Conservation (phyloP, 805 yeast genomes). For the Yarrowia sp. region DNA sequence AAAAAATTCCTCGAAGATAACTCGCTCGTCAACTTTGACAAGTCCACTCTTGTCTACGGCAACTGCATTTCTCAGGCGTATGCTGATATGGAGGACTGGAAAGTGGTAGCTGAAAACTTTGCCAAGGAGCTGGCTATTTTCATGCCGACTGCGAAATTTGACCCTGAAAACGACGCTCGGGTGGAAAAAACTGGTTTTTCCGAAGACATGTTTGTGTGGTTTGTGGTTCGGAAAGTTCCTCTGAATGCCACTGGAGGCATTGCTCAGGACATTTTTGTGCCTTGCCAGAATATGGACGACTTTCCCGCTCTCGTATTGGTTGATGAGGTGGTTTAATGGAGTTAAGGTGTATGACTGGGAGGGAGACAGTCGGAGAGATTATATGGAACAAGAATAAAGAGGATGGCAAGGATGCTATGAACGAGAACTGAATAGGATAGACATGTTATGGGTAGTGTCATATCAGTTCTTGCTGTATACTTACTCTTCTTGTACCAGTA, state of each 20-base stretch:
- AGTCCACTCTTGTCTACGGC: slow-evolving; percentile 2
- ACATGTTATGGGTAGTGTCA: no score
- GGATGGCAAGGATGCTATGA: no score
- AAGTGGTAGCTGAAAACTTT: neutral
- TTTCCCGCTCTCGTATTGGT: slow-evolving; percentile 10
- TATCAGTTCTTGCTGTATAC: no score
- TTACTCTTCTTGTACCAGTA: no score
- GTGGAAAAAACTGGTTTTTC: neutral
- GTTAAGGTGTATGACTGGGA: no score
- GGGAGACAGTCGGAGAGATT: no score
- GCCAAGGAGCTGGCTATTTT: slow-evolving; percentile 21
- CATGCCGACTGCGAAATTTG: slow-evolving; percentile 18
- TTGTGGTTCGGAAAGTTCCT: neutral
- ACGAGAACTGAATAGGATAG: no score
- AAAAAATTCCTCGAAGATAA: slow-evolving; percentile 10
- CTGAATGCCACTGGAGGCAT: slow-evolving; percentile 11
- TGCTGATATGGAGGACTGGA: slow-evolving; percentile 7
- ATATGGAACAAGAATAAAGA: no score
- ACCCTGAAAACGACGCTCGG: slow-evolving; percentile 2
- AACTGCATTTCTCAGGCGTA: slow-evolving; percentile 13
- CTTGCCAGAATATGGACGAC: slow-evolving; percentile 11
- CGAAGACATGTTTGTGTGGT: slow-evolving; percentile 23
- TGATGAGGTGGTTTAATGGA: neutral
- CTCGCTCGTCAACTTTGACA: neutral
- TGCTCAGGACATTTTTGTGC: slow-evolving; percentile 20